Evolutionary conservation across 2,329 filamentous ascomycete species (phyloP).

Genomic region (Cladosporium sphaerospermum): DNA sequence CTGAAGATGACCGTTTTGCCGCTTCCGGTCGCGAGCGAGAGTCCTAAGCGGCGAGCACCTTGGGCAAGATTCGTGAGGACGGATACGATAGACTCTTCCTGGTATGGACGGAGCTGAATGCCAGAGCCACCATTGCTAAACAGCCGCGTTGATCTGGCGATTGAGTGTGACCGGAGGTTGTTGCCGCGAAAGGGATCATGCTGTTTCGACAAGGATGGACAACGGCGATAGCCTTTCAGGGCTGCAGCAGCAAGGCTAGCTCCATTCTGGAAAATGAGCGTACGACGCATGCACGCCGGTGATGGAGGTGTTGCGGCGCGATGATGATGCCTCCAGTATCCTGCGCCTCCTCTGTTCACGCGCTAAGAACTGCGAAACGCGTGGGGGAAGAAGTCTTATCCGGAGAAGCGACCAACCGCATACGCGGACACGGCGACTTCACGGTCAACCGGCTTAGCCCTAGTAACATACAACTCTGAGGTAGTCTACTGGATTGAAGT

Average conservation of each 20-base stretch:
- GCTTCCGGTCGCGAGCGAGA: constrained; percentile 79
- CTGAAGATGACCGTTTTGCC: constrained; percentile 97
- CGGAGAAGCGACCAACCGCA: not conserved
- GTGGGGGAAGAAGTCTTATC: not conserved
- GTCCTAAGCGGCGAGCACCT: constrained; percentile 70
- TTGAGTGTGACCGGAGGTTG: too few relatives aligned
- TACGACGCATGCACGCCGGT: constrained; percentile 8
- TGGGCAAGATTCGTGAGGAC: constrained; percentile 61
- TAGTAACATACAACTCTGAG: not conserved
- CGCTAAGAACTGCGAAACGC: not conserved
- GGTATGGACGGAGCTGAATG: constrained; percentile 66
- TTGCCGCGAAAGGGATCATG: not conserved
- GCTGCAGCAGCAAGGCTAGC: not conserved
- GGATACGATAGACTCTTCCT: constrained; percentile 80
- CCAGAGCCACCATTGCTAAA: not conserved
- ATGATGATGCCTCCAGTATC: not conserved
- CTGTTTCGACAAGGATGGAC: not conserved
- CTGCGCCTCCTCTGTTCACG: not conserved
- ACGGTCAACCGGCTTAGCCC: not conserved
- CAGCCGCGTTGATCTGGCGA: not conserved
- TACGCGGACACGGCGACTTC: not conserved
- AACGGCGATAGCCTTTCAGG: not conserved
- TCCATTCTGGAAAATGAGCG: not conserved
- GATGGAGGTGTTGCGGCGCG: not conserved
- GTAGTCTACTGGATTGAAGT: too few relatives aligned